Evolutionary conservation across 768 basidiomycete genomes (phyloP).

Genomic region (Termitomyces titanicus): DNA sequence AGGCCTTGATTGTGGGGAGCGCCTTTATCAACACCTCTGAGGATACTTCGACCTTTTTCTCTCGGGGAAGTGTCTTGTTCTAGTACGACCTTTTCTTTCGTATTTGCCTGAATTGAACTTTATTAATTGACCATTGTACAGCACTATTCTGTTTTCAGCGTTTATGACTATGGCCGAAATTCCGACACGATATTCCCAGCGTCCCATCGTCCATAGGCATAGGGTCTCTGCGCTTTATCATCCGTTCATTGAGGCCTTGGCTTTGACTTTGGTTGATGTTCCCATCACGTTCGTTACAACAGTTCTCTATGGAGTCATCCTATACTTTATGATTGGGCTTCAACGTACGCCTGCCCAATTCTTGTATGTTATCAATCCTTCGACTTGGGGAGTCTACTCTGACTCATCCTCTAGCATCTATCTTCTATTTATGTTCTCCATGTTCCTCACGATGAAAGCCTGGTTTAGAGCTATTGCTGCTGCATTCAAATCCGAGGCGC

Average conservation of each 20-base stretch:
- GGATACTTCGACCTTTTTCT: conserved; percentile 61
- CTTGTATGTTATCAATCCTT: conserved; percentile 48
- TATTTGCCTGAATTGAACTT: too few relatives aligned
- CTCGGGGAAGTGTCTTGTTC: conserved; percentile 79
- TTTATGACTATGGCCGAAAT: conserved; percentile 17
- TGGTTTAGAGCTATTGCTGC: conserved; percentile 72
- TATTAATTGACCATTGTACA: conserved; percentile 1
- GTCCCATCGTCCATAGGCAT: conserved; percentile 58
- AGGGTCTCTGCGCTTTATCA: conserved; percentile 54
- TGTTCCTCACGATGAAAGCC: conserved; percentile 66
- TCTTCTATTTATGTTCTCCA: conserved; percentile 51
- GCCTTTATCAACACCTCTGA: conserved; percentile 59
- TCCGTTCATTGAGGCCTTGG: conserved; percentile 29
- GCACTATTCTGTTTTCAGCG: conserved; percentile 9
- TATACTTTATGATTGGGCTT: conserved; percentile 64
- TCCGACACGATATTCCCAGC: conserved; percentile 49
- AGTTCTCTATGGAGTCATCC: conserved; percentile 38
- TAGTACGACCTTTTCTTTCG: conserved; percentile 40
- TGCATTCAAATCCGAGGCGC: conserved; percentile 51
- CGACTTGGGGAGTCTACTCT: neutral
- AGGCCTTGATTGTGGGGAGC: conserved; percentile 52
- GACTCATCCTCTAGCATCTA: conserved; percentile 40
- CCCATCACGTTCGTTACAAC: conserved; percentile 54
- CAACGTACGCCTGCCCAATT: conserved; percentile 56
- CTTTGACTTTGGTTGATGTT: conserved; percentile 58